Percentiles rank a stretch among this genome's conserved stretches.
Conservation (phyloP, 331 rosid genomes). For the Quercus phellos region DNA sequence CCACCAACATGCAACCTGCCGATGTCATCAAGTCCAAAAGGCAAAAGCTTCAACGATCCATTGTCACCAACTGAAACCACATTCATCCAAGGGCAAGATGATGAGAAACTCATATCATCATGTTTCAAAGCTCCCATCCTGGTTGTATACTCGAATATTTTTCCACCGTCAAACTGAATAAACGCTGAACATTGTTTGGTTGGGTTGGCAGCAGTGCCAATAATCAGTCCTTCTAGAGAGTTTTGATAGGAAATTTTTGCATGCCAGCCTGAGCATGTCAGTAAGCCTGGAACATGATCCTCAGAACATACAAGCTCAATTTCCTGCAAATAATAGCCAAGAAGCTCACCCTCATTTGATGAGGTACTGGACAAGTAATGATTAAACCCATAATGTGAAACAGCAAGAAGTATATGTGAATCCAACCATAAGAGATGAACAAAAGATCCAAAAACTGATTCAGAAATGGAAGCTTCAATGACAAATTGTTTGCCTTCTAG, state of each 20-base stretch:
- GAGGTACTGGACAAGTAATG: constrained; percentile 35
- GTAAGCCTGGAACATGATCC: constrained; percentile 58
- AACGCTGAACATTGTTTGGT: constrained; percentile 49
- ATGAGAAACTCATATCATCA: constrained; percentile 48
- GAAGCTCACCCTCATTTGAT: constrained; percentile 30
- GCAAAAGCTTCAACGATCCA: constrained; percentile 49
- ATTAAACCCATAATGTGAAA: constrained; percentile 67
- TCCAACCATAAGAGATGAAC: constrained; percentile 82
- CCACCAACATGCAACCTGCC: constrained; percentile 75
- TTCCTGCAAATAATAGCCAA: constrained; percentile 73
- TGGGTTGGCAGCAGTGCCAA: constrained; percentile 59
- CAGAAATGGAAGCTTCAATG: constrained; percentile 52
- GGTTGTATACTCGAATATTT: constrained; percentile 52
- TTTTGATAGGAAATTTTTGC: constrained; percentile 51
- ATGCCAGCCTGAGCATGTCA: constrained; percentile 82
- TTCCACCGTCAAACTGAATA: constrained; percentile 72
- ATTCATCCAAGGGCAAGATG: constrained; percentile 81
- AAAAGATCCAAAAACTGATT: constrained; percentile 50
- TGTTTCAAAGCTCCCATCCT: constrained; percentile 48
- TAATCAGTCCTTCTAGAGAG: constrained; percentile 54
- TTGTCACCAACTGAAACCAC: constrained; percentile 46
- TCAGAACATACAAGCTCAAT: constrained; percentile 69
- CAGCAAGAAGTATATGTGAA: constrained; percentile 59
- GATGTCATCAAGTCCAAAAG: constrained; percentile 74
- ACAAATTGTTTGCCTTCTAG: constrained; percentile 72